Percentiles rank a stretch among this genome's conserved stretches.
Conservation (phyloP, 768 basidiomycete species). For the Collybia sp. region DNA sequence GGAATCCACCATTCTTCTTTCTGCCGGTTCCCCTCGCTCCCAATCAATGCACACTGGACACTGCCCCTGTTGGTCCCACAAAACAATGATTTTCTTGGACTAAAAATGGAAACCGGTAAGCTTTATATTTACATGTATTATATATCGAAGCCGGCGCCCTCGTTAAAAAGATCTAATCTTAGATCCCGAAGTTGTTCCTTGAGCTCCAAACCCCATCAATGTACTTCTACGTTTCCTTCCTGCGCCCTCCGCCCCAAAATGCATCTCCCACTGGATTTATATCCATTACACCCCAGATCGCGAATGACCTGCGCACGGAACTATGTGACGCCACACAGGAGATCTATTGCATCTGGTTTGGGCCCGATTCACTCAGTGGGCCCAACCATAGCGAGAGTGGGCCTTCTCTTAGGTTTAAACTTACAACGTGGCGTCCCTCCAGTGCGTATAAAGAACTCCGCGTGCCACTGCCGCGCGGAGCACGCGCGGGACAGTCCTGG, state of each 20-base stretch:
- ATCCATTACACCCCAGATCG: conserved; percentile 76
- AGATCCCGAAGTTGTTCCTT: no score
- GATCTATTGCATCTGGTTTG: conserved; percentile 68
- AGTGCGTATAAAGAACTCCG: conserved; percentile 74
- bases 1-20: no score
- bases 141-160: no score
- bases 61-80: no score
- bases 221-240: conserved; percentile 89
- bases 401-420: conserved; percentile 39
- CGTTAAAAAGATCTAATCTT: no score
- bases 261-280: conserved; percentile 39
- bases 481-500: conserved; percentile 56
- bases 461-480: conserved; percentile 56
- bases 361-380: conserved; percentile 7
- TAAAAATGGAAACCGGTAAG: no score
- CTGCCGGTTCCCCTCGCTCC: no score
- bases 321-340: conserved; percentile 48
- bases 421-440: conserved; percentile 68
- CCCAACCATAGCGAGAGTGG: conserved; percentile 6
- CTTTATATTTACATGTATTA: no score
- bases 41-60: no score
- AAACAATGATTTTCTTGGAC: no score
- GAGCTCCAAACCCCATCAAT: conserved; percentile 28
- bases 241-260: conserved; percentile 74
- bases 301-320: conserved; percentile 89